phyloP scores from a whole-genome alignment of 2,329 filamentous ascomycete species.

The Diaporthe longicolla region DNA sequence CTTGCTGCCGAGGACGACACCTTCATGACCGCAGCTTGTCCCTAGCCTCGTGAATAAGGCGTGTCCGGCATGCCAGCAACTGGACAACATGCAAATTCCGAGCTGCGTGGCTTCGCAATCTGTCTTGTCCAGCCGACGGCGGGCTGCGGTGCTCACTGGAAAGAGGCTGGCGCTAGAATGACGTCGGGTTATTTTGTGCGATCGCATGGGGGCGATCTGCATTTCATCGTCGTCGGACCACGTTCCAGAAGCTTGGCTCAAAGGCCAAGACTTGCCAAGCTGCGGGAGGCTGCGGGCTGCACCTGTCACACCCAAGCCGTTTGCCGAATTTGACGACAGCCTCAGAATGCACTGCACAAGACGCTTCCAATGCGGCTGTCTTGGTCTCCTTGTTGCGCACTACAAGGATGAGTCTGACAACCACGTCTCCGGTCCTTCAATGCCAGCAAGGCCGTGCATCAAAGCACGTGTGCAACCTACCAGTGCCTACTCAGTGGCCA shows the following conservation, averaged over 20 bases:
- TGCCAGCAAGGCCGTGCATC: slow-evolving; percentile 32
- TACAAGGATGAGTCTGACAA: slow-evolving; percentile 4
- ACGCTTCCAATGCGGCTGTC: neutral
- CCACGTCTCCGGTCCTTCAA: slow-evolving; percentile 12
- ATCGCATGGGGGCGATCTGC: slow-evolving; percentile 31
- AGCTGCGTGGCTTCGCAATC: neutral
- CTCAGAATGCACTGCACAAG: slow-evolving; percentile 8
- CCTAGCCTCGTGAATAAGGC: neutral
- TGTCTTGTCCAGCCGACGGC: neutral
- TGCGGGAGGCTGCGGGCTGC: slow-evolving; percentile 30
- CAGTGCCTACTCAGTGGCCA: neutral
- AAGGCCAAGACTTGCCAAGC: slow-evolving; percentile 36
- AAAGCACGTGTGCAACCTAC: slow-evolving; percentile 13
- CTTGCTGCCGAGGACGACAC: neutral
- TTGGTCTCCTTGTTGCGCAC: neutral
- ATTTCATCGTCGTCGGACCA: slow-evolving; percentile 26
- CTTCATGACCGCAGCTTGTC: neutral
- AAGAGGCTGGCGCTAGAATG: slow-evolving; percentile 4
- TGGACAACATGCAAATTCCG: too few species aligned
- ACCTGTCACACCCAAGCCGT: slow-evolving; percentile 21
- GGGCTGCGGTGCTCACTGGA: neutral
- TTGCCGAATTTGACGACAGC: slow-evolving; percentile 32
- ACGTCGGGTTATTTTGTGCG: neutral
- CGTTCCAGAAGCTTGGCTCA: slow-evolving; percentile 39
- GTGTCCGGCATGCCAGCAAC: neutral